phyloP scores from a whole-genome alignment of 495 filamentous ascomycete species.

The Aspergillus campestris region DNA sequence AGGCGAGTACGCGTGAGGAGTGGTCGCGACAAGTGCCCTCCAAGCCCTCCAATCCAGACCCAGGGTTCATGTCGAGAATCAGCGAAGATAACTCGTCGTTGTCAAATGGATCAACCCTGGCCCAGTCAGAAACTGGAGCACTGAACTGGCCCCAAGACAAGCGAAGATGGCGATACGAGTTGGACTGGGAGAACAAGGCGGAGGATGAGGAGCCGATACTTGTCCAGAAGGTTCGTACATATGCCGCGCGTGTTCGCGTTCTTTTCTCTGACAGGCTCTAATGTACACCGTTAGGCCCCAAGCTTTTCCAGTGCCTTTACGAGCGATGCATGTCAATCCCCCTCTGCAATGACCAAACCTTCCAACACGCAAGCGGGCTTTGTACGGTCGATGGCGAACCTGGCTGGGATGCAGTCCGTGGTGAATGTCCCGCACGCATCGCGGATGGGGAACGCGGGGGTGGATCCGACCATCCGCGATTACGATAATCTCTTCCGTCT shows the following conservation, averaged over 20 bases:
- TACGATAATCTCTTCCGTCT: slow-evolving; percentile 91
- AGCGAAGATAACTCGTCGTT: slow-evolving; percentile 44
- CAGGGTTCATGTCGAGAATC: slow-evolving; percentile 44
- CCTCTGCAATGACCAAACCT: slow-evolving; percentile 46
- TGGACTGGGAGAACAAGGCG: slow-evolving; percentile 63
- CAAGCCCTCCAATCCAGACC: slow-evolving; percentile 20
- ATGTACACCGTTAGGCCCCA: slow-evolving; percentile 23
- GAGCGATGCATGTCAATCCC: slow-evolving; percentile 37
- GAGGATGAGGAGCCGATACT: slow-evolving; percentile 81
- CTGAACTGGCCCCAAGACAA: slow-evolving; percentile 31
- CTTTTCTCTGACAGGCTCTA: background rate
- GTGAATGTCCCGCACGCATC: slow-evolving; percentile 29
- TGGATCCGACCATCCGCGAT: slow-evolving; percentile 66
- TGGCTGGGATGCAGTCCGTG: slow-evolving; percentile 50
- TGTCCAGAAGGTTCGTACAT: slow-evolving; percentile 59
- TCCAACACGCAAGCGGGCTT: slow-evolving; percentile 51
- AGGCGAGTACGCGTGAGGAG: slow-evolving; percentile 77
- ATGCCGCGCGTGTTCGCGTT: background rate
- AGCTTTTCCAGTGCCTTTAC: slow-evolving; percentile 42
- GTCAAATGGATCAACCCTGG: slow-evolving; percentile 35
- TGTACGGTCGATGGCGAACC: slow-evolving; percentile 79
- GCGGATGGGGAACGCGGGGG: slow-evolving; percentile 37
- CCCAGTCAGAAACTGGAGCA: slow-evolving; percentile 29
- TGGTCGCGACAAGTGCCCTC: slow-evolving; percentile 54
- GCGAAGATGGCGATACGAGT: slow-evolving; percentile 75